These are phyloP conservation scores for Knufia petricola DNA, from an alignment of 2,329 filamentous ascomycete genomes.

Conservation along the genomic window DNA sequence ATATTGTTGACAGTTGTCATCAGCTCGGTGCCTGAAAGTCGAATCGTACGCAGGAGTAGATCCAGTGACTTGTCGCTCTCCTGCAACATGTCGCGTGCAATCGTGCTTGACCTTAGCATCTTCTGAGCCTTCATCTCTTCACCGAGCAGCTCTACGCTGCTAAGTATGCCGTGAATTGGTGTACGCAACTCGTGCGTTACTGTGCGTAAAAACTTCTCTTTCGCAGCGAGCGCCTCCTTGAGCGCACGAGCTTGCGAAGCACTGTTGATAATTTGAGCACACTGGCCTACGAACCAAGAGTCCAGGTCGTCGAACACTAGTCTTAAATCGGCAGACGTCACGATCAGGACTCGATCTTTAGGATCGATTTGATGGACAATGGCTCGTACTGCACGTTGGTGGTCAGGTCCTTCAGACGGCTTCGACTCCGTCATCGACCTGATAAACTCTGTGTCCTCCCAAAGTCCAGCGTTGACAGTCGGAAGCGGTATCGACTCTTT, in stretches of 20 bases:
- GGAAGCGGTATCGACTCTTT: constrained; percentile 23
- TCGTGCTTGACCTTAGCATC: constrained; percentile 16
- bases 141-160: constrained; percentile 32
- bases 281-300: constrained; percentile 37
- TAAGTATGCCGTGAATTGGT: constrained; percentile 40
- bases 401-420: constrained; percentile 20
- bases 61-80: neutral
- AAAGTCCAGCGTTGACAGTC: constrained; percentile 32
- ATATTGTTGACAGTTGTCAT: constrained; percentile 39
- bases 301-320: constrained; percentile 40
- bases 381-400: constrained; percentile 28
- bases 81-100: constrained; percentile 5
- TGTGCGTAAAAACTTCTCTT: constrained; percentile 38
- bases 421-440: constrained; percentile 27
- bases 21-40: constrained; percentile 30
- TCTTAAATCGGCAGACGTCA: constrained; percentile 35
- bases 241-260: constrained; percentile 32
- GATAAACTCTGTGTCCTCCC: constrained; percentile 32
- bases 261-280: constrained; percentile 31
- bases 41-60: neutral
- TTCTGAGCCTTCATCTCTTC: constrained; percentile 15
- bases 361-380: constrained; percentile 24
- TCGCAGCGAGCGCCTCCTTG: constrained; percentile 34
- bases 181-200: constrained; percentile 41
- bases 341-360: constrained; percentile 30